Evolutionary conservation across 768 basidiomycete genomes (phyloP), one percentile per base, ranked within the genome.

Genomic region (Polyporus arcularius): DNA sequence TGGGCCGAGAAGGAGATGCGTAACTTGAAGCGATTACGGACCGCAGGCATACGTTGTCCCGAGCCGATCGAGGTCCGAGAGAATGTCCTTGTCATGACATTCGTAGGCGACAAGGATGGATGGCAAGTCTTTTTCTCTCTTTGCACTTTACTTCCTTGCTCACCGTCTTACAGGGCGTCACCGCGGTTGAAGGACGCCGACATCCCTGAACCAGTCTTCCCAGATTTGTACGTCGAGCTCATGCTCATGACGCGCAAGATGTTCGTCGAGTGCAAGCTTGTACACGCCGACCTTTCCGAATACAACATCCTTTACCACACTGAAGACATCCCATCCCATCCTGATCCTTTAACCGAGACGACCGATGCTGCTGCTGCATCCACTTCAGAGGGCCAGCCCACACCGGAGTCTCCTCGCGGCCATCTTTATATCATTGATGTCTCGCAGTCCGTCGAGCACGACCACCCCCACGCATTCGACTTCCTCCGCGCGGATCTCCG

Each of bases 1-100:
- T 99, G 97, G 97, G 97, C 97, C 2, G 97, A 99, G 75, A 99
- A 99, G 76, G 97, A 99, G 74, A 90, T 98, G 89, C 86, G 97
- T 26, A 99, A 99, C 72, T 77, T 99, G 62, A 89, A 90, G 71
- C 84, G 97, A 35, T 76, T 99, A 48, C 80, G 84, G 9, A 76
- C 86, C n/a, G 92, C 92, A 18, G 95, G 92, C 0, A 85, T 99
- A 53, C 81, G 82, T 48, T 92, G 91, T 62, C 97, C 97, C 1
- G 89, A 92, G 48, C 92, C 95, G 2, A 67, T 96, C 16, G 97
- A 98, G 71, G 94, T 97, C 9, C 84, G 95, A 58, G 95, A 98
- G 73, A 99, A 99, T 70, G 92, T 99, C 8, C 83, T 99, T 28
- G 94, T 96, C 21, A 98, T 99, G 96, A 83, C 82, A 49, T 98